Base-by-base conservation (phyloP, 1,284 basidiomycete genomes). In the Schizophyllum amplum region DNA sequence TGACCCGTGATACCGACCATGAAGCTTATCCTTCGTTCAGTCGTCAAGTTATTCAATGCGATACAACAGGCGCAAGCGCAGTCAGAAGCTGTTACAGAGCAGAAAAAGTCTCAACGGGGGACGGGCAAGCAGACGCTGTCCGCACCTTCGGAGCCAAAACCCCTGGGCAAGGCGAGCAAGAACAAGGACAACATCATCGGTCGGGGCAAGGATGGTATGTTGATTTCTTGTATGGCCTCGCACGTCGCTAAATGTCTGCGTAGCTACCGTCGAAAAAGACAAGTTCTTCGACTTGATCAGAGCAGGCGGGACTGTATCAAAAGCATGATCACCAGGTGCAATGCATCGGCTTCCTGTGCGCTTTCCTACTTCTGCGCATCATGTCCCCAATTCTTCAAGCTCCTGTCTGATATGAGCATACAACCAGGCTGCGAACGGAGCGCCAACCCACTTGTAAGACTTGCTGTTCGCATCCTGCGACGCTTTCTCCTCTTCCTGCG, bases 1-100 rank as follows among this genome's bases (percentile, higher is more conserved):
- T 47, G n/a, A n/a, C n/a, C n/a, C n/a, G n/a, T n/a, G n/a, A n/a
- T n/a, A 47, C 15, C 17, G 50, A 5, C 53, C 24, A 49, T 23
- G n/a, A n/a, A 6, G 13, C 57, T 48, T 25, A 47, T 22, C 46
- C 5, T 49, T 11, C 25, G 5, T 51, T 13, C 55, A 92, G 89
- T 92, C 50, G 88, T 92, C 11, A 84, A 87, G 64, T 72, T 92
- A 13, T 92, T 92, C 73, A 92, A 92, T 65, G 82, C 80, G 1
- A 87, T 92, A 54, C 90, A 91, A 62, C 86, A 90, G 63, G 83
- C 88, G 9, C 89, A 92, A 64, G 70, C 76, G 6, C 78, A 77
- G 5, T 74, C 79, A 1, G 68, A 75, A 17, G 75, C 68, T 6
- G 77, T 76, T 20, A 77, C 75, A 23, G 82, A 84, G 65, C 77